A percentile compares a stretch with the other conserved stretches of the same genome.
Conservation (phyloP, 2,329 filamentous ascomycete species). For the Pseudocercospora cruenta region DNA sequence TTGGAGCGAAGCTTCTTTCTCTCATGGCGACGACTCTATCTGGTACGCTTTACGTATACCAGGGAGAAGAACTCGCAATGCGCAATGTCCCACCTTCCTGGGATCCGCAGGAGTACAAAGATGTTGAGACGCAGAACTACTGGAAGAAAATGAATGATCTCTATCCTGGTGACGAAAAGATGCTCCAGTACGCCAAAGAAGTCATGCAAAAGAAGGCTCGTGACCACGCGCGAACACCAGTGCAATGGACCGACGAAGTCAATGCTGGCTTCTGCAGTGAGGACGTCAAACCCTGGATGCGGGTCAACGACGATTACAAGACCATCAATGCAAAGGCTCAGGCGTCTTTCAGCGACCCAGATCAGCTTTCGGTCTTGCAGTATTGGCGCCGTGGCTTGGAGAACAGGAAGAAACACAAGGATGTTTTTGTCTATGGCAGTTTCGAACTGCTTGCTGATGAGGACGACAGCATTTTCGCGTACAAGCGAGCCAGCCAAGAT, state of each 20-base stretch:
- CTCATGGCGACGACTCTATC: constrained; percentile 52
- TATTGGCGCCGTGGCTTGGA: constrained; percentile 64
- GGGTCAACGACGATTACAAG: constrained; percentile 58
- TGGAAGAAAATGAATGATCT: constrained; percentile 53
- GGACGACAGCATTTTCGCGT: constrained; percentile 62
- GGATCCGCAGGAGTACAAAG: constrained; percentile 53
- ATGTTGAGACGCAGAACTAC: constrained; percentile 61
- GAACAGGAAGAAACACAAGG: constrained; percentile 59
- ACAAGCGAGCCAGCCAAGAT: constrained; percentile 34
- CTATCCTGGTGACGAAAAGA: constrained; percentile 32
- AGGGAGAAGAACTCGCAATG: constrained; percentile 57
- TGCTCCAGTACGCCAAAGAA: constrained; percentile 21
- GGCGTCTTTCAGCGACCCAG: constrained; percentile 29
- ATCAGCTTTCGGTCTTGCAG: constrained; percentile 55
- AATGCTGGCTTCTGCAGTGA: constrained; percentile 65
- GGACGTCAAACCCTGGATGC: constrained; percentile 62
- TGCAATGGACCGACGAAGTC: constrained; percentile 64
- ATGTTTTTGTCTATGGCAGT: constrained; percentile 64
- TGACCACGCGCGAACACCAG: constrained; percentile 64
- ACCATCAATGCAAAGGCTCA: constrained; percentile 63
- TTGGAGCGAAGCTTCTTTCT: constrained; percentile 52
- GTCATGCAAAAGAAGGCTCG: constrained; percentile 27
- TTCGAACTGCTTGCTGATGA: constrained; percentile 58
- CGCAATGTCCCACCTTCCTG: constrained; percentile 51
- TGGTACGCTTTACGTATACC: constrained; percentile 58